Evolutionary conservation across 2,329 filamentous ascomycete genomes (phyloP).

Genomic region (Huntiella bhutanensis): DNA sequence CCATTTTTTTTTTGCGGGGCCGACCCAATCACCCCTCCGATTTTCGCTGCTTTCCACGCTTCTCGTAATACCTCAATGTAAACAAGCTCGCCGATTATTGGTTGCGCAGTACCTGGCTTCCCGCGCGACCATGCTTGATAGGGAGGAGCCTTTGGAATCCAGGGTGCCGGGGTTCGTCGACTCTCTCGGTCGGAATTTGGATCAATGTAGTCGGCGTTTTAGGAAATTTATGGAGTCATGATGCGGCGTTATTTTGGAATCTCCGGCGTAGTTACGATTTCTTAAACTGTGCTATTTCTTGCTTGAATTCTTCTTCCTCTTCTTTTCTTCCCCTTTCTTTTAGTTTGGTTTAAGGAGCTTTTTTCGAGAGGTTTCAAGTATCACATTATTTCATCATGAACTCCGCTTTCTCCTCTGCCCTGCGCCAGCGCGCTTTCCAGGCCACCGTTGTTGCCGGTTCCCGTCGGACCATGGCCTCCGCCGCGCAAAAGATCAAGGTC

Average conservation of each 20-base stretch:
- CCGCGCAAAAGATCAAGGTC: slow-evolving; percentile 82
- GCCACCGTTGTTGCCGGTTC: slow-evolving; percentile 12
- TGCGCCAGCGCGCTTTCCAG: slow-evolving; percentile 11
- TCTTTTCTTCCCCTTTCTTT: neutral
- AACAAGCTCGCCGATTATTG: too few species aligned
- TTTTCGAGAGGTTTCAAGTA: neutral
- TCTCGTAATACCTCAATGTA: too few species aligned
- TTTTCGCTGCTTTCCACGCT: too few species aligned
- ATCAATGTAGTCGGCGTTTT: too few species aligned
- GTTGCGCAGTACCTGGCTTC: too few species aligned
- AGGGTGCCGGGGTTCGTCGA: too few species aligned
- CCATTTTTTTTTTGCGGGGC: too few species aligned
- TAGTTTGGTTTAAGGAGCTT: neutral
- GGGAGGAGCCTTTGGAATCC: too few species aligned
- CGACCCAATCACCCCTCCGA: too few species aligned
- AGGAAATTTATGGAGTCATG: neutral
- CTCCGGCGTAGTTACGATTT: neutral
- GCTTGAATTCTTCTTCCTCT: neutral
- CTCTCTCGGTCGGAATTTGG: too few species aligned
- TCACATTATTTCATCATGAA: slow-evolving; percentile 3
- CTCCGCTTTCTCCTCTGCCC: slow-evolving; percentile 10
- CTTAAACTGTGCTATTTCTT: neutral
- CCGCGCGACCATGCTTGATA: too few species aligned
- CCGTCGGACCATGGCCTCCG: slow-evolving; percentile 32
- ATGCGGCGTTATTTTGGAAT: too few species aligned